Evolutionary conservation across 441 rosid genomes (phyloP), one percentile per base, ranked within the genome.

Genomic region (Pelargonium citronellum): DNA sequence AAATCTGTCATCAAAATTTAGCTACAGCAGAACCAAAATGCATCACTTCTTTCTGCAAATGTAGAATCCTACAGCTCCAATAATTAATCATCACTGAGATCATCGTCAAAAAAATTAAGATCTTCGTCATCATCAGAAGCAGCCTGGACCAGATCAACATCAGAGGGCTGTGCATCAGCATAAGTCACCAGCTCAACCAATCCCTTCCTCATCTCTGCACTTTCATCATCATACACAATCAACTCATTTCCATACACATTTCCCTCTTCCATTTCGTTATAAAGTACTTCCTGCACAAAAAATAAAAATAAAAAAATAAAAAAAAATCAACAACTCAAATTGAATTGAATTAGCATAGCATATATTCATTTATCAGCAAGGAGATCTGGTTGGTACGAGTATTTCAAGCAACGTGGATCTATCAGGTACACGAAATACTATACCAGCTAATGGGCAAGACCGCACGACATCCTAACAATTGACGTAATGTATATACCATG

Each of bases 41-140:
- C 17, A 15, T 20, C 3, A 22, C 7, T n/a, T 9, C 34, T 11
- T 37, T 47, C 66, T 20, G 11, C 41, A 37, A 1, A 65, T 24
- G 37, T 30, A 30, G 37, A 30, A 5, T 30, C 37, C 37, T 30
- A 30, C 4, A 46, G 49, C 37, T 39, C 7, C 30, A 65, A 60
- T 39, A 69, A 73, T 57, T 17, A 57, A 57, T 57, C 62, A 67
- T 84, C 83, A 41, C 83, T 83, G 46, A 74, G 63, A 79, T 79
- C 88, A 66, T 84, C 90, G 64, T 86, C 81, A 37, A 82, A 82
- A 43, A 76, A 58, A 60, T 81, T 78, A 37, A 81, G 75, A 71
- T 83, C 80, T 63, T 73, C 81, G 4, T 75, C 91, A 47, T 74
- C 79, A 22, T 81, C 79, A 57, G 67, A 75, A 9, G 75, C 84